These are phyloP conservation scores for Glycine soja DNA, from an alignment of 306 rosid species.

Conservation along the genomic window DNA sequence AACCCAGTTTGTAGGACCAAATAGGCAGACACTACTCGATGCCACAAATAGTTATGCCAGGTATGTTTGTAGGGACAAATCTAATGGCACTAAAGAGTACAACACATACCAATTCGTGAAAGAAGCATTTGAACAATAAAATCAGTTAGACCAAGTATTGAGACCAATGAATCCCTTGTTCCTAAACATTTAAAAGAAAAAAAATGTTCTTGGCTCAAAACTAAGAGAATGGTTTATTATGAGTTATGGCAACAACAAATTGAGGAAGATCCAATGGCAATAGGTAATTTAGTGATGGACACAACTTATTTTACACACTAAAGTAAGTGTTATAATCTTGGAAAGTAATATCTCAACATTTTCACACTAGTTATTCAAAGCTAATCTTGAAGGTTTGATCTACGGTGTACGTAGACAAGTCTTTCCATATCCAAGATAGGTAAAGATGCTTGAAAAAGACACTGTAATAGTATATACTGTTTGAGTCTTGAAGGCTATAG, in stretches of 20 bases:
- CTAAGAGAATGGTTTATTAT: background rate
- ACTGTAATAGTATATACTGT: background rate
- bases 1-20: slow-evolving; percentile 42
- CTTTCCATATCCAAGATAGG: background rate
- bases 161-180: no score
- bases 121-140: background rate
- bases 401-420: no score
- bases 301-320: background rate
- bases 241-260: background rate
- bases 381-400: slow-evolving; percentile 12
- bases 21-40: slow-evolving; percentile 6
- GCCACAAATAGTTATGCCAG: slow-evolving; percentile 33
- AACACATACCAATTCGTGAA: slow-evolving; percentile 14
- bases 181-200: background rate
- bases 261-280: background rate
- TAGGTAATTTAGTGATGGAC: background rate
- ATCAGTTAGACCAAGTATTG: background rate
- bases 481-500: slow-evolving; percentile 37
- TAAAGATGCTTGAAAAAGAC: slow-evolving; percentile 36
- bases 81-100: background rate
- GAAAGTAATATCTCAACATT: slow-evolving; percentile 1
- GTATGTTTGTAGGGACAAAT: slow-evolving; percentile 39
- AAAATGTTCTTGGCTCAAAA: background rate
- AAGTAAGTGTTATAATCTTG: slow-evolving; percentile 9
- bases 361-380: slow-evolving; percentile 15